Conservation (phyloP, 495 filamentous ascomycete species). For the Immersiella caudata region DNA sequence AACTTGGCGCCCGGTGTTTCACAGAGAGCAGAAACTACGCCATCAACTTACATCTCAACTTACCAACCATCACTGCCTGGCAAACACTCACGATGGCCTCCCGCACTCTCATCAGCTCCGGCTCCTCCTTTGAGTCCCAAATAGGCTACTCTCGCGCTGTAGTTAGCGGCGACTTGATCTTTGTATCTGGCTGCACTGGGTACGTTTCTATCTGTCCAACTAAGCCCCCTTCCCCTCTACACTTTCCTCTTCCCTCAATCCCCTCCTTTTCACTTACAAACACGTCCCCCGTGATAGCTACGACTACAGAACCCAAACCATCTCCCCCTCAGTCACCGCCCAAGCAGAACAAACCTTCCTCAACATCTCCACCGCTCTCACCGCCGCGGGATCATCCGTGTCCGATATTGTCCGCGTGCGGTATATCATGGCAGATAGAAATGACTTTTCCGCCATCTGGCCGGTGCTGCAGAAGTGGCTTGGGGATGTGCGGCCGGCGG, state of each 20-base stretch:
- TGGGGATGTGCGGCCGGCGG: constrained; percentile 41
- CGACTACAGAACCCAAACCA: constrained; percentile 40
- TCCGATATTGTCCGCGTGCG: constrained; percentile 43
- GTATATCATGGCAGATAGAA: constrained; percentile 43
- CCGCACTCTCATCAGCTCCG: constrained; percentile 40
- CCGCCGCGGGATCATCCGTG: constrained; percentile 35
- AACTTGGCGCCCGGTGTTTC: neutral
- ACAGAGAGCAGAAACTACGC: too few relatives aligned
- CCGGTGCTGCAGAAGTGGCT: constrained; percentile 43
- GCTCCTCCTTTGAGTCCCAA: constrained; percentile 43
- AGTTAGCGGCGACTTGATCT: constrained; percentile 39
- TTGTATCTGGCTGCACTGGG: constrained; percentile 48
- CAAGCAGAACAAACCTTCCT: constrained; percentile 42
- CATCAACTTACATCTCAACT: neutral
- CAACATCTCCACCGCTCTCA: constrained; percentile 40
- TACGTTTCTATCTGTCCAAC: constrained; percentile 11
- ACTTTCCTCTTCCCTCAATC: neutral
- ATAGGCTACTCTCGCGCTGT: constrained; percentile 50
- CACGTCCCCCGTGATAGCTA: constrained; percentile 30
- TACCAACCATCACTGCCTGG: neutral
- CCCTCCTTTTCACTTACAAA: neutral
- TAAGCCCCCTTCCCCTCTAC: constrained; percentile 3
- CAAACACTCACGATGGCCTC: neutral
- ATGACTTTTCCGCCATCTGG: constrained; percentile 38
- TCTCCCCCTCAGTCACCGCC: constrained; percentile 36